Evolutionary conservation across 2,329 filamentous ascomycete species (phyloP).

Genomic region (Lecanicillium sp.): DNA sequence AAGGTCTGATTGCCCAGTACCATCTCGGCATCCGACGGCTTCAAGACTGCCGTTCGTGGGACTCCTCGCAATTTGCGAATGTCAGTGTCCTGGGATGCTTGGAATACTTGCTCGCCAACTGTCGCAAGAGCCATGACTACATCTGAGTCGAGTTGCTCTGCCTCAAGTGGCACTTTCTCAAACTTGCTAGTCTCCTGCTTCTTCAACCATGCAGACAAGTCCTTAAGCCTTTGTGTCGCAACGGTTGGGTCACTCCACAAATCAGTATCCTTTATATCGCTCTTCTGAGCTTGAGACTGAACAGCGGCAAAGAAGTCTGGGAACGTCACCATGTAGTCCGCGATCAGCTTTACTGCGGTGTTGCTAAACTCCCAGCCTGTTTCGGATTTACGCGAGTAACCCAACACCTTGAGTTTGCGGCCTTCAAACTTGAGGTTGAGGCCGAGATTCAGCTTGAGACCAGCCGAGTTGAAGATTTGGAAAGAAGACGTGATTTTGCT

Average conservation of each 20-base stretch:
- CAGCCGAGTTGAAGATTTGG: constrained; percentile 68
- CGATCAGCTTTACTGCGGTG: constrained; percentile 71
- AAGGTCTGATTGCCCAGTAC: constrained; percentile 80
- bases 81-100: constrained; percentile 42
- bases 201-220: constrained; percentile 91
- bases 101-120: constrained; percentile 57
- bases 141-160: constrained; percentile 89
- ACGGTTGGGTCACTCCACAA: constrained; percentile 68
- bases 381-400: constrained; percentile 80
- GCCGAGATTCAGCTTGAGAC: constrained; percentile 78
- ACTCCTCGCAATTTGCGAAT: constrained; percentile 70
- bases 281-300: constrained; percentile 74
- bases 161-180: constrained; percentile 91
- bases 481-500: constrained; percentile 97
- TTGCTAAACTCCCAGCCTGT: constrained; percentile 94
- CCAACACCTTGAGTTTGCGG: constrained; percentile 89
- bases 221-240: constrained; percentile 77
- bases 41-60: constrained; percentile 78
- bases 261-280: constrained; percentile 75
- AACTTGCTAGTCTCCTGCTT: constrained; percentile 84
- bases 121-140: constrained; percentile 74
- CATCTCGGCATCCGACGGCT: constrained; percentile 93
- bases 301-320: constrained; percentile 92
- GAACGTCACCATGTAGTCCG: constrained; percentile 86
- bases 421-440: constrained; percentile 96